Base-by-base conservation (phyloP, 352 stramenopile species). In the Globisporangium megalacanthum region DNA sequence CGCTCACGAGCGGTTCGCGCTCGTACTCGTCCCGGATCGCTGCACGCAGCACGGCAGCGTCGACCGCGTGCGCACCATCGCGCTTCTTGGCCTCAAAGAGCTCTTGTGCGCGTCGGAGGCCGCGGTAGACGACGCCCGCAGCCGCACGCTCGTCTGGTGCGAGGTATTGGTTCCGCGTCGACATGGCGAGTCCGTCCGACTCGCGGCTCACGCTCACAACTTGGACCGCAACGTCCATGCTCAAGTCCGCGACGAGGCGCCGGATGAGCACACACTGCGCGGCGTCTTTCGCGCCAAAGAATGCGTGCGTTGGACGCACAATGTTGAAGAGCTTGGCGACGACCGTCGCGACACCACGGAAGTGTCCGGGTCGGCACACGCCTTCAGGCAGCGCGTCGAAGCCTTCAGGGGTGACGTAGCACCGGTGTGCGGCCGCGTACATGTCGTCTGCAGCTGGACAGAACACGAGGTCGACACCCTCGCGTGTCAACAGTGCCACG, bases 321-420 rank as follows among this genome's bases (percentile, higher is more conserved):
- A 99, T 96, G 77, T 99, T 99, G 69, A 99, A 98, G 17, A 99
- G 79, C 79, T 99, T 99, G 48, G 94, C 95, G 4, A 99, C 97
- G 56, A 99, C 86, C 0, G 97, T 99, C 29, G 96, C 94, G n/a
- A 99, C 97, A 59, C 97, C 97, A 37, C 92, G 83, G 76, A 99
- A 99, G 76, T 99, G 97, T 15, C 96, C 96, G 6, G 97, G 96
- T 35, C 97, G 91, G 49, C 83, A 87, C 29, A 74, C 56, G 1
- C 95, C 96, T 76, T 99, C 97, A 0, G 81, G 79, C 35, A 98
- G 85, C 41, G 96, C 72, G 63, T 99, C 93, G 68, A 99, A 98
- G 42, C 93, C 95, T 55, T 95, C 77, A 3, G 95, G 95, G 25
- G 95, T 80, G 11, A 99, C 86, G 70, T 95, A 98, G 50, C 89